A percentile compares a stretch with the other conserved stretches of the same genome.
These are phyloP conservation scores for Dipodascus albidus DNA, from an alignment of 805 yeast genomes.

Conservation along the genomic window DNA sequence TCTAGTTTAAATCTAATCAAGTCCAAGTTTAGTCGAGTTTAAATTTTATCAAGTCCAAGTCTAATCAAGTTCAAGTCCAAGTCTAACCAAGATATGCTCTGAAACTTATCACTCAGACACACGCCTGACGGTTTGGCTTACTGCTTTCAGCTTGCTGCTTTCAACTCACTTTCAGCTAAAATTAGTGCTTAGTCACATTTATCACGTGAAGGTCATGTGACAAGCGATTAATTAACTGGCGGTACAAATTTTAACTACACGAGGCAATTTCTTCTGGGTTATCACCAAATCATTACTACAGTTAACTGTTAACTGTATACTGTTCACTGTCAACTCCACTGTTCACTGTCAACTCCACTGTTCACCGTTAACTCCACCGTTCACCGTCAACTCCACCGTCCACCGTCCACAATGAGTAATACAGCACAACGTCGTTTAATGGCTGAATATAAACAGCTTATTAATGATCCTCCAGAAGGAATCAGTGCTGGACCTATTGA, in stretches of 20 bases:
- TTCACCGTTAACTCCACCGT: not conserved
- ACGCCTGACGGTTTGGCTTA: too few relatives aligned
- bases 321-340: not conserved
- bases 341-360: not conserved
- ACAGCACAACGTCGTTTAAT: constrained; percentile 82
- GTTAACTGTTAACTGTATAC: not conserved
- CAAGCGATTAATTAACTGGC: too few relatives aligned
- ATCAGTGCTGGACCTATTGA: constrained; percentile 83
- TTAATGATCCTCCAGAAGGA: constrained; percentile 87
- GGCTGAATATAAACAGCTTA: constrained; percentile 80
- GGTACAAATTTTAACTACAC: too few relatives aligned
- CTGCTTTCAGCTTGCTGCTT: too few relatives aligned
- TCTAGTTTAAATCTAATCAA: too few relatives aligned
- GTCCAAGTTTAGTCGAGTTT: not conserved
- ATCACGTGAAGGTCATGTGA: too few relatives aligned
- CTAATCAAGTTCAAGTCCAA: too few relatives aligned
- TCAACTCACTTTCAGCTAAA: too few relatives aligned
- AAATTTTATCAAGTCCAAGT: too few relatives aligned
- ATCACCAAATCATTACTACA: not conserved
- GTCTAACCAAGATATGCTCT: too few relatives aligned
- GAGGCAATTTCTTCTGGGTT: not conserved
- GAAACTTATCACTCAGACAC: too few relatives aligned
- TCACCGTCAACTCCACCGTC: not conserved
- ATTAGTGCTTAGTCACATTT: too few relatives aligned
- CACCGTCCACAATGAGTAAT: not conserved